These are phyloP conservation scores for Kwoniella heveanensis DNA, from an alignment of 768 basidiomycete genomes.

Conservation along the genomic window DNA sequence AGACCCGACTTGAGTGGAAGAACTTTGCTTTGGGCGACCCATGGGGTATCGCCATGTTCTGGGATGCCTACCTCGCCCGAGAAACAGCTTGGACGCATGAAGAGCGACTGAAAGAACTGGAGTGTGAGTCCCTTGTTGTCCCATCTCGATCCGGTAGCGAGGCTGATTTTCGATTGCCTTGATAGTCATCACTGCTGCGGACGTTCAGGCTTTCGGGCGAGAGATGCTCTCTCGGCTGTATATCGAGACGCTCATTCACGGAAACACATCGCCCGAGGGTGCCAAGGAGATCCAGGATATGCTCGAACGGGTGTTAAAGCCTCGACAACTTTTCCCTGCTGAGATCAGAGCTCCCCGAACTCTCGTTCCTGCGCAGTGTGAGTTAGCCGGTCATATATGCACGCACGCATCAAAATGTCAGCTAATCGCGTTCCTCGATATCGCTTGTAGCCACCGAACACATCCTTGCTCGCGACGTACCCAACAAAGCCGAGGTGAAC, in stretches of 20 bases:
- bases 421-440: neutral
- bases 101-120: slow-evolving; percentile 73
- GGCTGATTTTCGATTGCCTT: slow-evolving; percentile 4
- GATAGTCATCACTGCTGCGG: slow-evolving; percentile 70
- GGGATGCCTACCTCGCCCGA: slow-evolving; percentile 67
- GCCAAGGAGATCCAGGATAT: slow-evolving; percentile 72
- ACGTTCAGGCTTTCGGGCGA: slow-evolving; percentile 67
- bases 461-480: slow-evolving; percentile 67
- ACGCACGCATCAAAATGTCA: slow-evolving; percentile 1
- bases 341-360: slow-evolving; percentile 62
- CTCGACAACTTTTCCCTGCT: slow-evolving; percentile 62
- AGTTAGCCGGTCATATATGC: slow-evolving; percentile 19
- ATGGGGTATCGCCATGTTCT: slow-evolving; percentile 76
- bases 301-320: slow-evolving; percentile 67
- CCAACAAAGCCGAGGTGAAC: slow-evolving; percentile 84
- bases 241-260: slow-evolving; percentile 73
- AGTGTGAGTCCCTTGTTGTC: slow-evolving; percentile 62
- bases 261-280: slow-evolving; percentile 85
- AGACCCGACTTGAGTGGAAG: slow-evolving; percentile 66
- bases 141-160: neutral
- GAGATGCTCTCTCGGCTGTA: slow-evolving; percentile 68
- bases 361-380: slow-evolving; percentile 73
- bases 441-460: slow-evolving; percentile 66
- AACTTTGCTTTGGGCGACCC: slow-evolving; percentile 88
- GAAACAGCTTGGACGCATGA: slow-evolving; percentile 73